A percentile compares a stretch with the other conserved stretches of the same genome.
Conservation (phyloP, 148 eudicot species). For the Limonium bicolor region DNA sequence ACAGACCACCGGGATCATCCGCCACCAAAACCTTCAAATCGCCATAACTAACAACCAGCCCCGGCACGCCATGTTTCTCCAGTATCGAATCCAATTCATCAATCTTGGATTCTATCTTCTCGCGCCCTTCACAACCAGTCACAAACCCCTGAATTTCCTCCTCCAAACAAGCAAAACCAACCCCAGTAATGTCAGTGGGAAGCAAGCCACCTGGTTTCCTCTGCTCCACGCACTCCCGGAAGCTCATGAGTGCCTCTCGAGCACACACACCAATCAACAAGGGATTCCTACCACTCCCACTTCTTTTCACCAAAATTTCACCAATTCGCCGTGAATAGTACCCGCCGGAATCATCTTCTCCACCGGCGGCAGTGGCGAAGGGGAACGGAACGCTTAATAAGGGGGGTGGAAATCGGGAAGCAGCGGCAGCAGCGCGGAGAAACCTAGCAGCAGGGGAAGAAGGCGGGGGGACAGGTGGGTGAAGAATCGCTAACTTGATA, state of each 20-base stretch:
- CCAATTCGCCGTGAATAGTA: slow-evolving; percentile 38
- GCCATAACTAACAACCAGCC: slow-evolving; percentile 35
- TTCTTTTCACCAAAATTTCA: slow-evolving; percentile 32
- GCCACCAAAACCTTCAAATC: slow-evolving; percentile 41
- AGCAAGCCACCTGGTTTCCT: slow-evolving; percentile 16
- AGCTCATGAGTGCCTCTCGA: slow-evolving; percentile 23
- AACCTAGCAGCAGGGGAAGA: slow-evolving; percentile 3
- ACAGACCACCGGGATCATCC: slow-evolving; percentile 3
- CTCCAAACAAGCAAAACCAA: slow-evolving; percentile 29
- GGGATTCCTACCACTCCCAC: slow-evolving; percentile 30
- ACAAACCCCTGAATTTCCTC: slow-evolving; percentile 30
- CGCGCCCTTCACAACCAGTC: slow-evolving; percentile 11
- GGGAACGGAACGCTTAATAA: slow-evolving; percentile 18
- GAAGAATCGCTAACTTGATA: slow-evolving; percentile 41
- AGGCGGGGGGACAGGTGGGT: slow-evolving; percentile 20
- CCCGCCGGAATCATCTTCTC: slow-evolving; percentile 13
- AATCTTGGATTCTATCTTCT: slow-evolving; percentile 26
- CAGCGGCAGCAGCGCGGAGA: neutral
- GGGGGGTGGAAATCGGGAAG: slow-evolving; percentile 30
- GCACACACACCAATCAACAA: slow-evolving; percentile 58
- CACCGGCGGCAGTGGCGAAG: slow-evolving; percentile 7
- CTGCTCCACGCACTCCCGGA: slow-evolving; percentile 16
- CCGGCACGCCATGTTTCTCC: slow-evolving; percentile 13
- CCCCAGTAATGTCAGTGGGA: slow-evolving; percentile 25
- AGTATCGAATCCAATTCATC: slow-evolving; percentile 21